These are phyloP conservation scores for Aspergillus sp. DNA, from an alignment of 2,329 filamentous ascomycete species.

Conservation along the genomic window DNA sequence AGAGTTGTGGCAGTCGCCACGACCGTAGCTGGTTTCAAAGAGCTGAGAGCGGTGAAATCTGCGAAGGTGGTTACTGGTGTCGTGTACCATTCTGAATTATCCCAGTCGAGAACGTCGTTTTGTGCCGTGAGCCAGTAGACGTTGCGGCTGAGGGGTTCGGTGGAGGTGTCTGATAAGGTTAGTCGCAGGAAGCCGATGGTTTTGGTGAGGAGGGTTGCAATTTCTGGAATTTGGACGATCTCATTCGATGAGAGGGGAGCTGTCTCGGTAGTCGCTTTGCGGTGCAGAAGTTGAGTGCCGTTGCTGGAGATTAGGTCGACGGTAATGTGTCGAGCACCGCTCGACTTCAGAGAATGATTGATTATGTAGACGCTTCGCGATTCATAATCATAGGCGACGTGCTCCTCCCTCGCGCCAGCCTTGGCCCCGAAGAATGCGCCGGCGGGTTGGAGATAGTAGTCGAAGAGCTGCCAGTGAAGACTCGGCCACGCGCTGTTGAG, in stretches of 20 bases:
- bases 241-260: slow-evolving; percentile 52
- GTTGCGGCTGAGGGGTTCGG: slow-evolving; percentile 56
- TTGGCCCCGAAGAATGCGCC: slow-evolving; percentile 66
- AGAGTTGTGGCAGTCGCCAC: slow-evolving; percentile 25
- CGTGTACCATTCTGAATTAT: slow-evolving; percentile 61
- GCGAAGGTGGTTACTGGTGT: slow-evolving; percentile 61
- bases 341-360: slow-evolving; percentile 54
- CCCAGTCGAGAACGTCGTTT: slow-evolving; percentile 60
- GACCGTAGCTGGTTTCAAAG: slow-evolving; percentile 46
- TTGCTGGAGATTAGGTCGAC: slow-evolving; percentile 56
- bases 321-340: slow-evolving; percentile 49
- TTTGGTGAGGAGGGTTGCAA: slow-evolving; percentile 36
- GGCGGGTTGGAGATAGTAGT: slow-evolving; percentile 63
- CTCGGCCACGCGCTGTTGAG: slow-evolving; percentile 68
- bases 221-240: slow-evolving; percentile 37
- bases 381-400: slow-evolving; percentile 61
- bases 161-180: slow-evolving; percentile 43
- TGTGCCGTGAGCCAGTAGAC: slow-evolving; percentile 62
- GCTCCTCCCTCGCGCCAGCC: slow-evolving; percentile 54
- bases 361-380: slow-evolving; percentile 55
- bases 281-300: slow-evolving; percentile 50
- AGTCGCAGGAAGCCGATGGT: slow-evolving; percentile 60
- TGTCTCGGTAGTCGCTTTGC: slow-evolving; percentile 40
- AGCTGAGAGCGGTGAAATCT: slow-evolving; percentile 53
- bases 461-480: slow-evolving; percentile 68